Percentiles rank a stretch among this genome's conserved stretches.
phyloP scores from a whole-genome alignment of 2,329 filamentous ascomycete species.

The Catunica adiposa region DNA sequence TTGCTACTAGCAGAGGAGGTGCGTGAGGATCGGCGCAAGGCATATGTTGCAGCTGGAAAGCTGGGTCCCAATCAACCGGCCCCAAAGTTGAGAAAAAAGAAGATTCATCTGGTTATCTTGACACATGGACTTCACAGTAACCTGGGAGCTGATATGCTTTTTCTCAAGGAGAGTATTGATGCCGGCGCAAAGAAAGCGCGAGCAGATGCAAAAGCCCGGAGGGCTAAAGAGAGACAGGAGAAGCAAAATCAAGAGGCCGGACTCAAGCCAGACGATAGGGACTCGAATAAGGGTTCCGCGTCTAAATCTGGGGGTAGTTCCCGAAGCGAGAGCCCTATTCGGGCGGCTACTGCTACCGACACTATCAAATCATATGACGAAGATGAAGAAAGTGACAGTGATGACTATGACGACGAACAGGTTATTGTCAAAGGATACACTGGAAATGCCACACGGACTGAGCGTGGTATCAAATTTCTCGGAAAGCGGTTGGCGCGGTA shows the following conservation, averaged over 20 bases:
- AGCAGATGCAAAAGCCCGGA: slow-evolving; percentile 47
- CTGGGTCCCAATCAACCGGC: slow-evolving; percentile 8
- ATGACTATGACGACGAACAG: slow-evolving; percentile 60
- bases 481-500: slow-evolving; percentile 89
- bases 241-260: slow-evolving; percentile 1
- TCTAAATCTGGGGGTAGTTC: slow-evolving; percentile 1
- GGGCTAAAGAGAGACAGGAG: slow-evolving; percentile 31
- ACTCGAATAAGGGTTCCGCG: neutral
- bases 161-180: slow-evolving; percentile 93
- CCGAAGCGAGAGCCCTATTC: slow-evolving; percentile 12
- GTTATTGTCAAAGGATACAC: slow-evolving; percentile 81
- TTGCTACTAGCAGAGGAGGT: slow-evolving; percentile 14
- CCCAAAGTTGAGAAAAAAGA: slow-evolving; percentile 43
- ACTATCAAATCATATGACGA: neutral
- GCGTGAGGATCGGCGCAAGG: slow-evolving; percentile 7
- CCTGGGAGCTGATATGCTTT: slow-evolving; percentile 89
- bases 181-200: slow-evolving; percentile 59
- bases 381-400: slow-evolving; percentile 24
- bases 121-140: slow-evolving; percentile 96
- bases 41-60: slow-evolving; percentile 2
- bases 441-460: slow-evolving; percentile 79
- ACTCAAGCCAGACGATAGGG: neutral
- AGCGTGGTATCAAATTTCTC: slow-evolving; percentile 90
- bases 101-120: slow-evolving; percentile 76
- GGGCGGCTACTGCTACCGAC: slow-evolving; percentile 1